phyloP scores from a whole-genome alignment of 2,329 filamentous ascomycete species.

The Metarhizium brunneum region DNA sequence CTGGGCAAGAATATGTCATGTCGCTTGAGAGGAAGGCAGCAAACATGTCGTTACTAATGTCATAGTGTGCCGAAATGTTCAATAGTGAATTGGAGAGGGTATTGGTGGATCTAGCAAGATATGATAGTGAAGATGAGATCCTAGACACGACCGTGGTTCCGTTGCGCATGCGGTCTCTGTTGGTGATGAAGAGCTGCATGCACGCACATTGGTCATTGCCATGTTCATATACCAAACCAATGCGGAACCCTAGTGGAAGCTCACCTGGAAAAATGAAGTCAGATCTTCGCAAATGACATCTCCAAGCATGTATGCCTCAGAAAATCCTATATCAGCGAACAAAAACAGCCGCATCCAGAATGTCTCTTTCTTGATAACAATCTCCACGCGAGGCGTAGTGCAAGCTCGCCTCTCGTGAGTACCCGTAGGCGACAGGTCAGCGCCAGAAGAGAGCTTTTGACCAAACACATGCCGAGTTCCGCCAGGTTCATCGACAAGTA shows the following conservation, averaged over 20 bases:
- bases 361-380: slow-evolving; percentile 53
- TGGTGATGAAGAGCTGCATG: slow-evolving; percentile 57
- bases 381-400: slow-evolving; percentile 35
- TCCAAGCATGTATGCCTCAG: slow-evolving; percentile 64
- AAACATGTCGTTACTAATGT: slow-evolving; percentile 70
- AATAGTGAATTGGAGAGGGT: slow-evolving; percentile 48
- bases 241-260: slow-evolving; percentile 5
- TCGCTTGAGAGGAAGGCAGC: slow-evolving; percentile 64
- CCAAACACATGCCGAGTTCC: slow-evolving; percentile 34
- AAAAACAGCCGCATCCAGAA: slow-evolving; percentile 63
- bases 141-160: slow-evolving; percentile 53
- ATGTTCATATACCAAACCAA: background rate
- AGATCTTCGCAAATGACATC: slow-evolving; percentile 60
- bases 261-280: slow-evolving; percentile 57
- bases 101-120: slow-evolving; percentile 48
- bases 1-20: slow-evolving; percentile 68
- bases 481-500: slow-evolving; percentile 37
- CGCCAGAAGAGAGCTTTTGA: slow-evolving; percentile 30
- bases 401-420: slow-evolving; percentile 24
- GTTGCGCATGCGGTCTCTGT: slow-evolving; percentile 54
- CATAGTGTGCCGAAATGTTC: slow-evolving; percentile 65
- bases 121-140: slow-evolving; percentile 47
- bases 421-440: slow-evolving; percentile 25
- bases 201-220: background rate
- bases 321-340: slow-evolving; percentile 68